Percentiles rank a stretch among this genome's conserved stretches.
Evolutionary conservation across 2,329 filamentous ascomycete species (phyloP).

Genomic region (Paecilomyces formosus): DNA sequence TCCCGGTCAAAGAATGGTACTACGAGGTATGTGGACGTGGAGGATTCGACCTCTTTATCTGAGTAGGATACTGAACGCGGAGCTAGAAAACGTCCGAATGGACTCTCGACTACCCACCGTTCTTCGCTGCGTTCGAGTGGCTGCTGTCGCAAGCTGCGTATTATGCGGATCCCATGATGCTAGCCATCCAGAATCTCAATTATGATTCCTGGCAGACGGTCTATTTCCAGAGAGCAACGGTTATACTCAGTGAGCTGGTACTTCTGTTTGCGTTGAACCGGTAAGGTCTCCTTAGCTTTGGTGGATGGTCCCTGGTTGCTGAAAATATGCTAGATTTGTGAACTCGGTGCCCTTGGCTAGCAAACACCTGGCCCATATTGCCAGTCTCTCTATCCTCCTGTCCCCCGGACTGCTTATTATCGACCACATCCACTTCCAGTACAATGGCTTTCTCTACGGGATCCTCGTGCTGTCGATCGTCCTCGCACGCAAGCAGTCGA

Average conservation of each 20-base stretch:
- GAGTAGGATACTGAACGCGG: slow-evolving; percentile 4
- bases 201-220: slow-evolving; percentile 92
- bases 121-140: slow-evolving; percentile 98
- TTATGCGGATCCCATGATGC: slow-evolving; percentile 72
- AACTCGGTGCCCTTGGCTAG: slow-evolving; percentile 58
- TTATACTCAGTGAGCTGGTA: slow-evolving; percentile 77
- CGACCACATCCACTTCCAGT: slow-evolving; percentile 98
- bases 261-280: slow-evolving; percentile 74
- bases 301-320: neutral
- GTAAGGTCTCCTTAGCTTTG: slow-evolving; percentile 36
- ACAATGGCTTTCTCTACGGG: slow-evolving; percentile 95
- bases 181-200: slow-evolving; percentile 69
- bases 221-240: slow-evolving; percentile 85
- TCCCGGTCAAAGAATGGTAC: slow-evolving; percentile 87
- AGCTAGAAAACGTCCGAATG: slow-evolving; percentile 87
- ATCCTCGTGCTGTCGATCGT: slow-evolving; percentile 81
- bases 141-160: slow-evolving; percentile 71
- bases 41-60: neutral
- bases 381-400: slow-evolving; percentile 79
- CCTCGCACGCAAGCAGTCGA: slow-evolving; percentile 66
- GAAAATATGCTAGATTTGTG: slow-evolving; percentile 54
- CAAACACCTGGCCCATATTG: slow-evolving; percentile 75
- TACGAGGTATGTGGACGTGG: slow-evolving; percentile 56
- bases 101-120: slow-evolving; percentile 97
- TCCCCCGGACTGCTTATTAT: slow-evolving; percentile 94